Percentiles rank a stretch among this genome's conserved stretches.
These are phyloP conservation scores for Stereocaulon alpinum DNA, from an alignment of 495 filamentous ascomycete genomes.

Conservation along the genomic window DNA sequence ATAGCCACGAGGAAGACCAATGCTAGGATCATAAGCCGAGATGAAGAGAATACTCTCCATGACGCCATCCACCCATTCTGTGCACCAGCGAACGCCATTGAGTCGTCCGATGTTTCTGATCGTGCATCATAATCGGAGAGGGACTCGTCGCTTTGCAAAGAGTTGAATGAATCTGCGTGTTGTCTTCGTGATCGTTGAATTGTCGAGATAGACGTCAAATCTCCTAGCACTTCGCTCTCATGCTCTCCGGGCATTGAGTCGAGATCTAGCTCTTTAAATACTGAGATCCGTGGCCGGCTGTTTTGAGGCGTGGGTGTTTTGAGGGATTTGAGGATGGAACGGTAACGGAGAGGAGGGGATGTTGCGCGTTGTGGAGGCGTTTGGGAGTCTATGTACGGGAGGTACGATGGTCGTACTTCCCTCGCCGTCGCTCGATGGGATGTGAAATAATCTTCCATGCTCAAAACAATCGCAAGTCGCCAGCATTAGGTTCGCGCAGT, in stretches of 20 bases:
- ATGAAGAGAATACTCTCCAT: constrained; percentile 1
- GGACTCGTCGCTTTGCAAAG: constrained; percentile 5
- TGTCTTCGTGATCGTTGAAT: neutral
- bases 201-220: neutral
- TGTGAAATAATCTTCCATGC: constrained; percentile 1
- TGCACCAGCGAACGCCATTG: neutral
- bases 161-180: constrained; percentile 3
- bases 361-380: constrained; percentile 1
- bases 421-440: neutral
- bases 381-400: neutral
- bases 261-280: constrained; percentile 16
- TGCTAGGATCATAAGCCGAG: constrained; percentile 18
- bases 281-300: neutral
- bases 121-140: neutral
- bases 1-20: constrained; percentile 18
- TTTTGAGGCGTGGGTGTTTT: neutral
- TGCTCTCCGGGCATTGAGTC: neutral
- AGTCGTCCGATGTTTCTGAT: neutral
- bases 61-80: constrained; percentile 2
- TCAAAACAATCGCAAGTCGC: neutral
- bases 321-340: neutral
- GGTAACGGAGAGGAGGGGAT: neutral
- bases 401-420: constrained; percentile 1
- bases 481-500: neutral
- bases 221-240: neutral